Evolutionary conservation across 176 grass and related monocot genomes (phyloP).

Genomic region (Juncus effusus): DNA sequence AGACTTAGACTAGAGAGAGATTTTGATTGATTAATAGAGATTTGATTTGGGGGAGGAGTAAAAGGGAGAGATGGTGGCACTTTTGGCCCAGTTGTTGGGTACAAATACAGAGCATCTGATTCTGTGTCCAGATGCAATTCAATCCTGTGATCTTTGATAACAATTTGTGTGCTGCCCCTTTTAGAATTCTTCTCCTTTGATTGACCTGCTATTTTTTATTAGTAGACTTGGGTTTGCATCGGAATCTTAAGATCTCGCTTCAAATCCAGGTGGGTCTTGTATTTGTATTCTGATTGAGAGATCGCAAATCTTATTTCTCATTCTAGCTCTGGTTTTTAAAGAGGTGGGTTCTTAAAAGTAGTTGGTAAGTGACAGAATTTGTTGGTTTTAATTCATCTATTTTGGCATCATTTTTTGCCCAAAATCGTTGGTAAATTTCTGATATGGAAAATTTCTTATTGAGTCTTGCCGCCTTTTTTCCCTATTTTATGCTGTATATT

Average conservation of each 20-base stretch:
- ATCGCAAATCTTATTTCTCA: constrained; percentile 8
- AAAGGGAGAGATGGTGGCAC: not conserved
- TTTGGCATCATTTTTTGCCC: constrained; percentile 4
- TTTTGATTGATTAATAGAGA: too few relatives aligned
- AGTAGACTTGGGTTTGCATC: not conserved
- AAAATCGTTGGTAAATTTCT: not conserved
- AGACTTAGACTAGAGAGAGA: too few relatives aligned
- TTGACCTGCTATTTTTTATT: not conserved
- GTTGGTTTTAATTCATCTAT: not conserved
- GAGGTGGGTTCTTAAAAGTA: not conserved
- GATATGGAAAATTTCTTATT: not conserved
- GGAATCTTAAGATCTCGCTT: not conserved
- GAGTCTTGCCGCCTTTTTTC: not conserved
- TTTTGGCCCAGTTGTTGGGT: not conserved
- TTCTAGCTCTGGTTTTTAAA: not conserved
- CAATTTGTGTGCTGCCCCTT: not conserved
- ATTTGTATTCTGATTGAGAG: constrained; percentile 2
- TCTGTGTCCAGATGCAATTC: constrained; percentile 10
- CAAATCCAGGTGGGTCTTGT: not conserved
- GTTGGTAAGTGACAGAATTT: not conserved
- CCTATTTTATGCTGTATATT: too few relatives aligned
- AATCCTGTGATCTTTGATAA: not conserved
- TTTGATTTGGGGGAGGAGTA: not conserved
- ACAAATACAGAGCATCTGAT: constrained; percentile 10
- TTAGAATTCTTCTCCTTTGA: not conserved